Percentiles rank a stretch among this genome's conserved stretches.
Evolutionary conservation across 2,329 filamentous ascomycete species (phyloP).

Genomic region (Fusarium burgessii): DNA sequence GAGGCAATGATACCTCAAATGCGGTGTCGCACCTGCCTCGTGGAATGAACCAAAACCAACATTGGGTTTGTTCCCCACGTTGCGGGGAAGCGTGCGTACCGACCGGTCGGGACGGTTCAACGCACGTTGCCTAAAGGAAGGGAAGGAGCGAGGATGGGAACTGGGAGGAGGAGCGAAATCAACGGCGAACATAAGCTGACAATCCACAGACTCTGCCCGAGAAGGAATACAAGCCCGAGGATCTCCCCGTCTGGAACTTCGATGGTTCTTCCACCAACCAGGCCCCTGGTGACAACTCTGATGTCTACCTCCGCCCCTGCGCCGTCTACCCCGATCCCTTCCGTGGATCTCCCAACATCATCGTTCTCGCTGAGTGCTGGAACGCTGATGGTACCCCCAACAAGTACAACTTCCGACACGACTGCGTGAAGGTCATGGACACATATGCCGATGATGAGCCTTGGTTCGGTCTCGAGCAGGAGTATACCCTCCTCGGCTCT

Average conservation of each 20-base stretch:
- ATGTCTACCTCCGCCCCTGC: conserved; percentile 94
- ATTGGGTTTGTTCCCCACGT: neutral
- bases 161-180: neutral
- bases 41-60: conserved; percentile 24
- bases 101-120: conserved; percentile 3
- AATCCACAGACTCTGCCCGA: conserved; percentile 61
- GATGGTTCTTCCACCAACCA: conserved; percentile 90
- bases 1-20: conserved; percentile 15
- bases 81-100: conserved; percentile 12
- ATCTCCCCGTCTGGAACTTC: conserved; percentile 68
- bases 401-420: conserved; percentile 98
- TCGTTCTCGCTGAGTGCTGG: conserved; percentile 96
- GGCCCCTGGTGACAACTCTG: conserved; percentile 94
- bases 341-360: conserved; percentile 88
- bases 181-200: neutral
- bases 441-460: conserved; percentile 83
- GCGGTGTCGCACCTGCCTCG: conserved; percentile 18
- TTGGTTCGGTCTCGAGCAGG: conserved; percentile 98
- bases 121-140: conserved; percentile 16
- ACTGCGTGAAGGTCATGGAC: conserved; percentile 90
- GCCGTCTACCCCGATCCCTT: conserved; percentile 94
- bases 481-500: conserved; percentile 85
- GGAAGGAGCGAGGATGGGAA: neutral
- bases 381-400: conserved; percentile 94
- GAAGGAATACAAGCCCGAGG: conserved; percentile 62